Evolutionary conservation across 2,329 filamentous ascomycete genomes (phyloP).

Genomic region (Aureobasidium uvarum): DNA sequence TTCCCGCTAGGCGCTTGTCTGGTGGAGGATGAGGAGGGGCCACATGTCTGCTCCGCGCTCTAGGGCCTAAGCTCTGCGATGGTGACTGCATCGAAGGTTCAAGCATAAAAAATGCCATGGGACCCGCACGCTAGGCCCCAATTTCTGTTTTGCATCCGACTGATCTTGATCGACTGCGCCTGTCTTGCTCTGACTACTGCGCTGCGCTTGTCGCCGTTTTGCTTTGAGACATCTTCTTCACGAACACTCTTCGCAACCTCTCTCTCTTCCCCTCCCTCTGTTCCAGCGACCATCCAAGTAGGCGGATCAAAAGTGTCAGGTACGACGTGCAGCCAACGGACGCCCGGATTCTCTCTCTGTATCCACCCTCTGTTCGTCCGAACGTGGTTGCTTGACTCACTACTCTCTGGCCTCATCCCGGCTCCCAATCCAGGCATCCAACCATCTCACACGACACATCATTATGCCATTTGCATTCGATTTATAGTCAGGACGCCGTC

Average conservation of each 20-base stretch:
- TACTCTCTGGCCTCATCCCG: neutral
- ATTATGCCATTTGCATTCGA: slow-evolving; percentile 18
- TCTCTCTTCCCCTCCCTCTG: slow-evolving; percentile 13
- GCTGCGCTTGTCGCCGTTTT: slow-evolving; percentile 23
- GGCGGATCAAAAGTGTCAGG: neutral
- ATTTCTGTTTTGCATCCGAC: slow-evolving; percentile 18
- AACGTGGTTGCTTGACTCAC: slow-evolving; percentile 11
- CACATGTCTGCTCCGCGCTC: slow-evolving; percentile 20
- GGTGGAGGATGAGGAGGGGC: slow-evolving; percentile 21
- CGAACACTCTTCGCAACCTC: neutral
- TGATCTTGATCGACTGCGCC: slow-evolving; percentile 19
- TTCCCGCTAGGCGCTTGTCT: slow-evolving; percentile 22
- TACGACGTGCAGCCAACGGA: slow-evolving; percentile 13
- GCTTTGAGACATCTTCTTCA: slow-evolving; percentile 25
- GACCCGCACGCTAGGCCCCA: slow-evolving; percentile 25
- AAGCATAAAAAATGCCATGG: slow-evolving; percentile 27
- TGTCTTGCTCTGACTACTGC: slow-evolving; percentile 5
- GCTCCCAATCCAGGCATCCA: neutral
- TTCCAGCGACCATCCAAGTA: slow-evolving; percentile 4
- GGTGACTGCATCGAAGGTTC: slow-evolving; percentile 22
- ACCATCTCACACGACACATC: neutral
- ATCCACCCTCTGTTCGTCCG: neutral
- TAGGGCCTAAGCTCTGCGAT: slow-evolving; percentile 15
- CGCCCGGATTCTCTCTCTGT: slow-evolving; percentile 12
- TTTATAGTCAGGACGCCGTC: slow-evolving; percentile 26